A percentile compares a stretch with the other conserved stretches of the same genome.
Evolutionary conservation across 148 eudicot genomes (phyloP).

Genomic region (Chenopodium album): DNA sequence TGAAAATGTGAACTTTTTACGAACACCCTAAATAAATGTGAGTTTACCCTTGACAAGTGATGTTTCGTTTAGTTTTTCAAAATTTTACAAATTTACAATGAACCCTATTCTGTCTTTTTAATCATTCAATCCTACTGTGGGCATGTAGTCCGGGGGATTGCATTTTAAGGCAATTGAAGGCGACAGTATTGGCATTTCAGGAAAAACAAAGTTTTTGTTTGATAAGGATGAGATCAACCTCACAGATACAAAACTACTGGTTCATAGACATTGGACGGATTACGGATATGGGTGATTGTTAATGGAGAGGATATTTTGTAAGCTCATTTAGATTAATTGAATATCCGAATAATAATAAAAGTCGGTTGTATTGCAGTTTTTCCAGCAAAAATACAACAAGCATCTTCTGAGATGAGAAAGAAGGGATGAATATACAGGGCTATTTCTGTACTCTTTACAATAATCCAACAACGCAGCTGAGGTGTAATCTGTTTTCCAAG

Average conservation of each 20-base stretch:
- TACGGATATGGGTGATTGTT: neutral
- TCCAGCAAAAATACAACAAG: slow-evolving; percentile 19
- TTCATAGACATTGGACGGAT: neutral
- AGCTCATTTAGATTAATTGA: slow-evolving; percentile 12
- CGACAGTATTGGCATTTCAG: neutral
- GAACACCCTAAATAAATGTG: neutral
- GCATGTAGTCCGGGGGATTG: neutral
- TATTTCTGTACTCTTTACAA: slow-evolving; percentile 39
- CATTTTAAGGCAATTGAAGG: neutral
- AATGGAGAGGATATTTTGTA: neutral
- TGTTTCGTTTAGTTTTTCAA: neutral
- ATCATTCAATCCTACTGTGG: neutral
- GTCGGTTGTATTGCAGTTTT: slow-evolving; percentile 15
- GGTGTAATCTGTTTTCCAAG: slow-evolving; percentile 83
- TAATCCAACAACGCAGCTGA: slow-evolving; percentile 84
- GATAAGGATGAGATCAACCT: neutral
- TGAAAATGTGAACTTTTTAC: neutral
- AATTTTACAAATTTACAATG: neutral
- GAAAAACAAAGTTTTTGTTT: neutral
- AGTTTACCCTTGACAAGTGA: no score
- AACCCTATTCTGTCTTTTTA: neutral
- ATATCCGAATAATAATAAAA: slow-evolving; percentile 13
- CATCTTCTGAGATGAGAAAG: slow-evolving; percentile 28
- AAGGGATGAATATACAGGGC: slow-evolving; percentile 37
- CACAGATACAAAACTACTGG: neutral